These are phyloP conservation scores for Cordia subcordata DNA, from an alignment of 257 asterid species.

Conservation along the genomic window DNA sequence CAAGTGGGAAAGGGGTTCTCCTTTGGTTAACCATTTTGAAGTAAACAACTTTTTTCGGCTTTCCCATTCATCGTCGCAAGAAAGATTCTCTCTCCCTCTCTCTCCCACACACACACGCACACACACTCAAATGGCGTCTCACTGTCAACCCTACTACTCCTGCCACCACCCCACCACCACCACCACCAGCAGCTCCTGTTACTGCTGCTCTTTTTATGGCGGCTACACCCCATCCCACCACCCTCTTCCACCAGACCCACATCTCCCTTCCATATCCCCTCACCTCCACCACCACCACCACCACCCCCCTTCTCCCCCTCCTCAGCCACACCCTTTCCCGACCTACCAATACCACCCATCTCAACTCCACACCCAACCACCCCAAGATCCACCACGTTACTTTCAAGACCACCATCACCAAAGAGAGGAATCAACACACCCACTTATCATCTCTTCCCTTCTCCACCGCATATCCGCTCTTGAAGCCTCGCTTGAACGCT, in stretches of 20 bases:
- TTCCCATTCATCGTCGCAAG: too few species aligned
- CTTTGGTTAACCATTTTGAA: too few species aligned
- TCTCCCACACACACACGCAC: too few species aligned
- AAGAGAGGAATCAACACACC: constrained; percentile 9
- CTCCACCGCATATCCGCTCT: constrained; percentile 72
- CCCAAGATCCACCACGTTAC: constrained; percentile 19
- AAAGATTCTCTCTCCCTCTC: too few species aligned
- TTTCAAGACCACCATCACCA: constrained; percentile 16
- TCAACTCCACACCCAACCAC: constrained; percentile 16
- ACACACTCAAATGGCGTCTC: constrained; percentile 43
- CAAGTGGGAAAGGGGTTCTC: too few species aligned
- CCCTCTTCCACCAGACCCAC: constrained; percentile 35
- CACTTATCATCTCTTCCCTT: constrained; percentile 48
- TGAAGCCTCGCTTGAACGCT: constrained; percentile 54
- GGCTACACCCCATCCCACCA: constrained; percentile 22
- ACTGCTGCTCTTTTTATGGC: constrained; percentile 22
- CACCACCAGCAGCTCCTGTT: constrained; percentile 20
- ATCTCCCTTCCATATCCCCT: constrained; percentile 9
- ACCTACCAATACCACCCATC: constrained; percentile 8
- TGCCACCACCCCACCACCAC: constrained; percentile 20
- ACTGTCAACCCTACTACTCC: constrained; percentile 24
- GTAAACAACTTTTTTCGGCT: too few species aligned
- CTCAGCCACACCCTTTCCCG: constrained; percentile 17
- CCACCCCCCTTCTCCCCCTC: constrained; percentile 21
- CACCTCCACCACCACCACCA: constrained; percentile 30